phyloP scores from a whole-genome alignment of 805 yeast genomes.

The Metschnikowia lochheadii region DNA sequence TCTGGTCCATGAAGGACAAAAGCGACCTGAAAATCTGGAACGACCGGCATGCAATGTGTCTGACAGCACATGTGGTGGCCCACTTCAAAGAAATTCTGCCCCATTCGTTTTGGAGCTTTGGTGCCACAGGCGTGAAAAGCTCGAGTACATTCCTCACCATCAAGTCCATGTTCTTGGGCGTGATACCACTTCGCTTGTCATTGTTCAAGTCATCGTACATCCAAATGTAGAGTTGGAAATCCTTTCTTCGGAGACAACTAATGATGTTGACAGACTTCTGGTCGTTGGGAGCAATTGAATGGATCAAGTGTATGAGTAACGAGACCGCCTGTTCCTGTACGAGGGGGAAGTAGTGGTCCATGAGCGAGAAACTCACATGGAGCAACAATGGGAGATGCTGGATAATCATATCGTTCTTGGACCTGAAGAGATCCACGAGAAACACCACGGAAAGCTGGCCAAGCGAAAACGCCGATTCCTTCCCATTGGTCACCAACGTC shows the following conservation, averaged over 20 bases:
- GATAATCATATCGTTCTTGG: conserved; percentile 59
- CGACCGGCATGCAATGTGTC: conserved; percentile 95
- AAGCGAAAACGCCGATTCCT: conserved; percentile 75
- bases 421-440: conserved; percentile 72
- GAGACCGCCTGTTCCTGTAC: conserved; percentile 84
- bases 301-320: conserved; percentile 67
- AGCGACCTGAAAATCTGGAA: conserved; percentile 88
- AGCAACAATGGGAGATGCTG: conserved; percentile 65
- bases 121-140: conserved; percentile 45
- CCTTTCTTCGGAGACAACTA: conserved; percentile 51
- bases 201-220: conserved; percentile 78
- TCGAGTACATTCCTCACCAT: conserved; percentile 61
- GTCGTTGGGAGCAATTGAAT: conserved; percentile 53
- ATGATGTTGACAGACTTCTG: conserved; percentile 56
- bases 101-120: conserved; percentile 76
- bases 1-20: conserved; percentile 74
- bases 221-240: conserved; percentile 56
- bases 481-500: conserved; percentile 48
- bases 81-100: conserved; percentile 75
- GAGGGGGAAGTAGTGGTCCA: conserved; percentile 81
- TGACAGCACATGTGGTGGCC: conserved; percentile 97
- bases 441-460: conserved; percentile 86
- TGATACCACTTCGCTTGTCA: conserved; percentile 68
- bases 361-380: conserved; percentile 72
- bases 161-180: conserved; percentile 81